Evolutionary conservation across 345 rosid genomes (phyloP).

Genomic region (Crucihimalaya himalaica): DNA sequence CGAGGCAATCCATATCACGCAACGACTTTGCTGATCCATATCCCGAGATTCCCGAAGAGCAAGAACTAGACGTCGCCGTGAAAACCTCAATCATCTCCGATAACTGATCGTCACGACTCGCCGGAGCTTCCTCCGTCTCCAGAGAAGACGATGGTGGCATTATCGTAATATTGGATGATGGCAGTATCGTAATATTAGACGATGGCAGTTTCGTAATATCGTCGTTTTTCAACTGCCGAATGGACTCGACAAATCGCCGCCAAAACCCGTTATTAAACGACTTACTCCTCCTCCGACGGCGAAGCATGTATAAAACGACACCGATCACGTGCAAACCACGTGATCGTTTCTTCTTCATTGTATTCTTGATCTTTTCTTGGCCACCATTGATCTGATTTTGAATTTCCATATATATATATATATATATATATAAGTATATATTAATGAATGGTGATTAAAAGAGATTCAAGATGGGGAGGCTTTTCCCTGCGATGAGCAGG

Average conservation of each 20-base stretch:
- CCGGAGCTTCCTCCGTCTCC: constrained; percentile 6
- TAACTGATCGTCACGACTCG: constrained; percentile 15
- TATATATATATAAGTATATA: too few relatives aligned
- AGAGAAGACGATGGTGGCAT: background rate
- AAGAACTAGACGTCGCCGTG: constrained; percentile 31
- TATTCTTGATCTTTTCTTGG: constrained; percentile 33
- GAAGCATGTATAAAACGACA: constrained; percentile 49
- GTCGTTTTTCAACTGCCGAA: constrained; percentile 44
- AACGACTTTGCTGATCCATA: constrained; percentile 55
- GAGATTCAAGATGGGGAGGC: background rate
- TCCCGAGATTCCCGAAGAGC: constrained; percentile 36
- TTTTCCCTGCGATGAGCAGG: constrained; percentile 40
- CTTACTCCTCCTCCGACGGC: constrained; percentile 36
- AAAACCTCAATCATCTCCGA: constrained; percentile 43
- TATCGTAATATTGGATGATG: background rate
- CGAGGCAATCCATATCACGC: constrained; percentile 28
- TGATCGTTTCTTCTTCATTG: constrained; percentile 44
- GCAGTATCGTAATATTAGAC: background rate
- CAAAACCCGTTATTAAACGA: constrained; percentile 39
- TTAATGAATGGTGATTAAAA: constrained; percentile 9
- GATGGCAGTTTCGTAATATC: background rate
- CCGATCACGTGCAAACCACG: constrained; percentile 47
- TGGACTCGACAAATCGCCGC: constrained; percentile 49
- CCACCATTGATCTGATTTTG: constrained; percentile 5
- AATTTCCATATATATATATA: constrained; percentile 27